phyloP scores from a whole-genome alignment of 176 grass and related monocot genomes.

The Melocanna baccifera region DNA sequence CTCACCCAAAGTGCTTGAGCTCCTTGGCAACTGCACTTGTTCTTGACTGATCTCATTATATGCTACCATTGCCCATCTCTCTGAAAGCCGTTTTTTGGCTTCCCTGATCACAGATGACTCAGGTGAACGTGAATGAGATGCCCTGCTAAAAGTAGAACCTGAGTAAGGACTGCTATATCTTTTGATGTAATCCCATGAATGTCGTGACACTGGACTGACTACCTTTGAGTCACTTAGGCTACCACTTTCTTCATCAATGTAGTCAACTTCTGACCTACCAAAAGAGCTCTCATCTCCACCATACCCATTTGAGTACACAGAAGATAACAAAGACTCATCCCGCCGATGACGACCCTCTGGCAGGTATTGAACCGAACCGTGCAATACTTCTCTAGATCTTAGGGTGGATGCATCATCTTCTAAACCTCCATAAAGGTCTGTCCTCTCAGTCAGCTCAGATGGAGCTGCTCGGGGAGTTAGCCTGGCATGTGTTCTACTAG shows the following conservation, averaged over 20 bases:
- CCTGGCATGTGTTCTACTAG: conserved; percentile 45
- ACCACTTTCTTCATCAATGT: conserved; percentile 62
- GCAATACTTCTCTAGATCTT: conserved; percentile 10
- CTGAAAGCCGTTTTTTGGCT: conserved; percentile 82
- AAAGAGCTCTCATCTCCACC: conserved; percentile 89
- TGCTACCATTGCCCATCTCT: conserved; percentile 73
- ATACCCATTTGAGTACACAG: conserved; percentile 87
- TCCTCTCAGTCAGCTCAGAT: conserved; percentile 20
- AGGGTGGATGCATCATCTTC: conserved; percentile 36
- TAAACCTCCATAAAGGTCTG: conserved; percentile 23
- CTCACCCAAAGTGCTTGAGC: conserved; percentile 87
- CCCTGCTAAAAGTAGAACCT: conserved; percentile 53
- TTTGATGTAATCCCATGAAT: conserved; percentile 73
- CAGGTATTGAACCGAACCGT: conserved; percentile 4
- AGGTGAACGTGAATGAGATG: conserved; percentile 57
- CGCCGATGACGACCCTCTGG: conserved; percentile 42
- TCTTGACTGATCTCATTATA: conserved; percentile 56
- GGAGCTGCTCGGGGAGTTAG: conserved; percentile 23
- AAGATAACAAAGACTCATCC: conserved; percentile 91
- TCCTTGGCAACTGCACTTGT: conserved; percentile 57
- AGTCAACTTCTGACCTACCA: conserved; percentile 70
- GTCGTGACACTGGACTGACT: conserved; percentile 54
- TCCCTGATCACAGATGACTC: conserved; percentile 86
- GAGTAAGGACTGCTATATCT: conserved; percentile 63
- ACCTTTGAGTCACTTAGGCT: conserved; percentile 59